A percentile compares a stretch with the other conserved stretches of the same genome.
These are phyloP conservation scores for Picea abies DNA, from an alignment of 83 land plant genomes.

Conservation along the genomic window DNA sequence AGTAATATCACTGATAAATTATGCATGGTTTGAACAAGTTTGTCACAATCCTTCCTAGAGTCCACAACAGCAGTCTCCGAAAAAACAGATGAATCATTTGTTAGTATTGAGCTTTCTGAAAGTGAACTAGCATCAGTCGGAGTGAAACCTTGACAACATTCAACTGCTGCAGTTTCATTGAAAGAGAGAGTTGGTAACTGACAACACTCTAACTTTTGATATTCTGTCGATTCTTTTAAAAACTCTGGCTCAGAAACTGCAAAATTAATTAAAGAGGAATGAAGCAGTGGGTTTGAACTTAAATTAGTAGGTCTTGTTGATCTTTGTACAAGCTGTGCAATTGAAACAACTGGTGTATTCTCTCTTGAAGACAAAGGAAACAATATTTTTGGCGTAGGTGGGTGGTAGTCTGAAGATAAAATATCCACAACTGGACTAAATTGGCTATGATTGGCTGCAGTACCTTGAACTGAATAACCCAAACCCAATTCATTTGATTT, in stretches of 20 bases:
- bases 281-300: background rate
- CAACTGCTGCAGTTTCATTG: slow-evolving; percentile 3
- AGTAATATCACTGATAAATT: slow-evolving; percentile 12
- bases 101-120: background rate
- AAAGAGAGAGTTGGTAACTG: background rate
- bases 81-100: background rate
- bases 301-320: background rate
- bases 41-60: background rate
- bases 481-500: background rate
- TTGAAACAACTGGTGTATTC: background rate
- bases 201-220: background rate
- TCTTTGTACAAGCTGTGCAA: background rate
- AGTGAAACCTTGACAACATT: background rate
- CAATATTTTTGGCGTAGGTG: background rate
- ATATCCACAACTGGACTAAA: slow-evolving; percentile 4
- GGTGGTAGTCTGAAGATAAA: slow-evolving; percentile 6
- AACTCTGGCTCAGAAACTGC: background rate
- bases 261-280: background rate
- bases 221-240: background rate
- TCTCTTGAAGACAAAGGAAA: background rate
- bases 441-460: background rate
- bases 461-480: background rate
- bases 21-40: slow-evolving; percentile 1
- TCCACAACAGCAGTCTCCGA: background rate
- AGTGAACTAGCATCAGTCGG: background rate